Evolutionary conservation across 495 filamentous ascomycete genomes (phyloP), one percentile per base, ranked within the genome.

Genomic region (Aspergillus homomorphus): DNA sequence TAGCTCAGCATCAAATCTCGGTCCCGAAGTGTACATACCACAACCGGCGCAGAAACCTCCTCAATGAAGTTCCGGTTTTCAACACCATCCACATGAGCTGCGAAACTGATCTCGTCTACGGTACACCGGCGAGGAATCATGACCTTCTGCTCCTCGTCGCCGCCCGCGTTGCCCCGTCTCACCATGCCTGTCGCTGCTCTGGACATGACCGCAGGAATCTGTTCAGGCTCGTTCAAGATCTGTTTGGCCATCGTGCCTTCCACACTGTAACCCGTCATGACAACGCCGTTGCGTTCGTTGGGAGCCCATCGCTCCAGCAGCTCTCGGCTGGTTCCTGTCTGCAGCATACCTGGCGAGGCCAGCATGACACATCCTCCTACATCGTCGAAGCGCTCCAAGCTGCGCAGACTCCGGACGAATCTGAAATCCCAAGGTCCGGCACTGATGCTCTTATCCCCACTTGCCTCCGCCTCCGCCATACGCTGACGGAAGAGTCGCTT

Each of bases 201-300:
- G 19, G 87, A 89, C 91, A 96, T 97, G 62, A 96, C 86, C 0
- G 93, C 93, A 43, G 89, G 90, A 55, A 98, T 98, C 64, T 87
- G 84, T 41, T 96, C 91, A 0, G 94, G 94, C 68, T 97, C 94
- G 58, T 91, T 89, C 71, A 96, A 85, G 48, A 98, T 84, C 63
- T 90, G 82, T 73, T 96, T 96, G 33, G 91, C 94, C 95, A 98
- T 98, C 2, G 94, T 98, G 12, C 95, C 94, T 73, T 98, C 94
- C 22, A 98, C 94, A 55, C 89, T 94, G 73, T 98, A 98, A 66
- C 94, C 94, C 4, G 94, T 98, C 76, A 98, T 93, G 58, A 98
- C 88, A 22, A 98, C 88, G 12, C 95, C 94, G 71, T 98, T 98
- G 67, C 91, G 89, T 50, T 92, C 87, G 75, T 89, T 93, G 0